Evolutionary conservation across 1,284 basidiomycete genomes (phyloP), one percentile per base, ranked within the genome.

Genomic region (Pseudozyma pruni): DNA sequence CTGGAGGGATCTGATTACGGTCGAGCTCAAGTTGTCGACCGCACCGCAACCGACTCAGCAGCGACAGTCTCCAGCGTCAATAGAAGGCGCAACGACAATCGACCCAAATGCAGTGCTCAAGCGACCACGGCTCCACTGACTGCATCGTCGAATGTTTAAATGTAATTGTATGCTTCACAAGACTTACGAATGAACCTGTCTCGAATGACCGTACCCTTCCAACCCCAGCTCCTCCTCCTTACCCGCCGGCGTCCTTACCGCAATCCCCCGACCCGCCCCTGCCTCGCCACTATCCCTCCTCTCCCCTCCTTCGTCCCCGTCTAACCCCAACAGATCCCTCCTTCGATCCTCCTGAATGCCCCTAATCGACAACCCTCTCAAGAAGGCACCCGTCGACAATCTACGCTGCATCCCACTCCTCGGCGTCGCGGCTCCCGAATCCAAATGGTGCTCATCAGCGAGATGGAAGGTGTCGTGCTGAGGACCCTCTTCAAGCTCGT

Each of bases 301-400:
- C 17, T 45, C 40, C 4, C 23, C 10, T 20, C 44, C 62, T 6
- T 51, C 62, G 23, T 61, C 52, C 9, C 38, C 54, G 29, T 68
- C 70, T 33, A 72, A 31, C 13, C 74, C 75, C 13, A 75, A 49
- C 13, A 75, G 25, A n/a, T 72, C 51, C 19, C 67, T 61, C 25
- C 72, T 55, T 2, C 76, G 56, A 9, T 67, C 63, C 32, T 75
- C 69, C 38, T 78, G 74, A 35, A 78, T 76, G n/a, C 59, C 64
- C 37, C 66, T 43, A 27, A 75, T 38, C 5, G 64, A 63, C 3
- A 59, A 29, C 16, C 67, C 63, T 2, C 56, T 42, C 45, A 76
- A 51, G 53, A 76, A 78, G 11, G 72, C 54, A n/a, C 76, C 76
- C 3, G 76, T 78, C 5, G 76, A 78, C 48, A 74, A 39, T 17